Percentiles rank a stretch among this genome's conserved stretches.
phyloP scores from a whole-genome alignment of 768 basidiomycete species.

The Termitomyces sp. region DNA sequence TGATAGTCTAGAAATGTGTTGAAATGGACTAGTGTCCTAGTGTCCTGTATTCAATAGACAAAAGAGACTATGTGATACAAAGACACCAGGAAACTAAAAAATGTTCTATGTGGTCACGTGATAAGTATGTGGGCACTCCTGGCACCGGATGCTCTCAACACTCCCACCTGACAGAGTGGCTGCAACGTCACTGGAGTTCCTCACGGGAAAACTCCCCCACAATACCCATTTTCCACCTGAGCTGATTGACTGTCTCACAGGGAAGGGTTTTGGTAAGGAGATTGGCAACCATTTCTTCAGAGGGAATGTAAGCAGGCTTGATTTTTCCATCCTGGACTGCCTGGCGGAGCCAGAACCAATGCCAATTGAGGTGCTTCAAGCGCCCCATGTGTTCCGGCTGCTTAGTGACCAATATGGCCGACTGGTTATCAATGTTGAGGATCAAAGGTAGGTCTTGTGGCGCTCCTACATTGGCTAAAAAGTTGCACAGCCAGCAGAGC shows the following conservation, averaged over 20 bases:
- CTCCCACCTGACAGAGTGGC: not conserved
- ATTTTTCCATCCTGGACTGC: not conserved
- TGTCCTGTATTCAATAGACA: too few species aligned
- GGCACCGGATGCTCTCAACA: not conserved
- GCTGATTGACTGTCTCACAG: not conserved
- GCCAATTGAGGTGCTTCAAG: conserved; percentile 2
- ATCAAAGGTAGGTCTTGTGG: not conserved
- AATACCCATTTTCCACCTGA: not conserved
- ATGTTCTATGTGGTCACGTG: too few species aligned
- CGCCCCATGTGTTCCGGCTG: conserved; percentile 24
- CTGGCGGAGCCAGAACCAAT: not conserved
- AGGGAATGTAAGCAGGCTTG: not conserved
- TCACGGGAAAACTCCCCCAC: not conserved
- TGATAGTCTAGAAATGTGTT: too few species aligned
- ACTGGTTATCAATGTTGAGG: conserved; percentile 24
- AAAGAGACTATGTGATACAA: too few species aligned
- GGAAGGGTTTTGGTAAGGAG: not conserved
- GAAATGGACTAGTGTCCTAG: too few species aligned
- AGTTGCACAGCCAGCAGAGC: conserved; percentile 23
- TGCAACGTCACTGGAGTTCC: not conserved
- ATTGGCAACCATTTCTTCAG: not conserved
- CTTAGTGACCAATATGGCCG: conserved; percentile 24
- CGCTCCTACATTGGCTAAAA: conserved; percentile 22
- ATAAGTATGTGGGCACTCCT: too few species aligned
- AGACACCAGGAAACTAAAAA: too few species aligned